Base-by-base conservation (phyloP, 306 rosid genomes). In the Sophora flavescens region DNA sequence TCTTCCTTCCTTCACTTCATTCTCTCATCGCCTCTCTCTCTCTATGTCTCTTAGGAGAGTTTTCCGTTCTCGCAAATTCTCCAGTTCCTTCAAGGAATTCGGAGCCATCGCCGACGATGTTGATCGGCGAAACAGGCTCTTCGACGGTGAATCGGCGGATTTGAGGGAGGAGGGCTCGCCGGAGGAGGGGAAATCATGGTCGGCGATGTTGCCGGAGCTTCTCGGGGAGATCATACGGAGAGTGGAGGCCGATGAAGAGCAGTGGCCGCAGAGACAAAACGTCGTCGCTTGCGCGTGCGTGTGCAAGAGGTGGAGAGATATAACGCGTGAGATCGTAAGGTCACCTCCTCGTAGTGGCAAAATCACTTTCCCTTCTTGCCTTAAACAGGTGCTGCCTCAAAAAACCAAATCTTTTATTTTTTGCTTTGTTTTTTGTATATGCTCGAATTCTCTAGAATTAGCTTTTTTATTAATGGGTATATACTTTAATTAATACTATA, bases 311-410 rank as follows among this genome's bases (percentile, higher is more conserved):
- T 96, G 99, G 99, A 89, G 98, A 56, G 94, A 93, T 32, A 70
- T 86, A n/a, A 83, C 97, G 4, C 91, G 87, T 51, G 90, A 96
- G 87, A 84, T 91, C 86, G 93, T 84, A 0, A 69, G 74, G 8
- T 72, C 86, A 3, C 88, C 91, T 15, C 74, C 84, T 0, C 82
- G 66, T 15, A 72, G 60, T 38, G 93, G 97, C 7, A 91, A 56
- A 87, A 96, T 96, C 71, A 92, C 99, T 50, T 96, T 96, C 82
- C 99, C 99, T 52, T 89, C 99, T 26, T 96, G 93, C 66, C 99
- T 96, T 32, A 96, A 91, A 77, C 96, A 96, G 99, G 99, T 96
- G 5, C 61, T 48, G 42, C 15, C 80, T 18, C 47, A 18, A 9
- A 9, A 60, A 65, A 28, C 1, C 0, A n/a, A 3, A 8, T 17